phyloP scores from a whole-genome alignment of 164 flowering plant genomes.

The Macadamia tetraphylla region DNA sequence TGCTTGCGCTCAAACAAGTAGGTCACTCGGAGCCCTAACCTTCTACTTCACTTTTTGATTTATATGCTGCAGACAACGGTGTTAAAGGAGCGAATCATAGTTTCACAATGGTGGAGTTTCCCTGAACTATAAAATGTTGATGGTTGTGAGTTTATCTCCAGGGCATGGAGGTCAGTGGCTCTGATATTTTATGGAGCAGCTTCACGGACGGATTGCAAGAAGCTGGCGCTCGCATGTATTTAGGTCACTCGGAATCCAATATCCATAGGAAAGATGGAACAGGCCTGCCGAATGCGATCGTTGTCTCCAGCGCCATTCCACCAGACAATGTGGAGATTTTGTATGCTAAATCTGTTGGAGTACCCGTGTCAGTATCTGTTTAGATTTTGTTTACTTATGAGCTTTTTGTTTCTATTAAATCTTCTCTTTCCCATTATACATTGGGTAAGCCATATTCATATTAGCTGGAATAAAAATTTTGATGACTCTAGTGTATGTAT shows the following conservation, averaged over 20 bases:
- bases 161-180: conserved; percentile 49
- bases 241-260: conserved; percentile 38
- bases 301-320: conserved; percentile 44
- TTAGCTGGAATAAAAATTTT: no score
- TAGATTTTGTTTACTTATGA: background rate
- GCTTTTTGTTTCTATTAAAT: no score
- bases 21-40: background rate
- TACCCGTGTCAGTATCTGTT: conserved; percentile 31
- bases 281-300: conserved; percentile 27
- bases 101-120: background rate
- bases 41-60: background rate
- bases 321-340: conserved; percentile 39
- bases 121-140: background rate
- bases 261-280: conserved; percentile 20
- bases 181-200: conserved; percentile 40
- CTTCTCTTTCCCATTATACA: background rate
- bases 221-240: conserved; percentile 31
- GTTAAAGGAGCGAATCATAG: background rate
- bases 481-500: background rate
- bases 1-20: conserved; percentile 44
- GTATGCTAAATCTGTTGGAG: conserved; percentile 31
- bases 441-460: no score
- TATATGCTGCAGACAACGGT: background rate
- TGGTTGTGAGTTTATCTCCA: conserved; percentile 5
- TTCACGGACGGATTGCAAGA: conserved; percentile 32